These are phyloP conservation scores for Fusarium sp. DNA, from an alignment of 2,329 filamentous ascomycete species.

Conservation along the genomic window DNA sequence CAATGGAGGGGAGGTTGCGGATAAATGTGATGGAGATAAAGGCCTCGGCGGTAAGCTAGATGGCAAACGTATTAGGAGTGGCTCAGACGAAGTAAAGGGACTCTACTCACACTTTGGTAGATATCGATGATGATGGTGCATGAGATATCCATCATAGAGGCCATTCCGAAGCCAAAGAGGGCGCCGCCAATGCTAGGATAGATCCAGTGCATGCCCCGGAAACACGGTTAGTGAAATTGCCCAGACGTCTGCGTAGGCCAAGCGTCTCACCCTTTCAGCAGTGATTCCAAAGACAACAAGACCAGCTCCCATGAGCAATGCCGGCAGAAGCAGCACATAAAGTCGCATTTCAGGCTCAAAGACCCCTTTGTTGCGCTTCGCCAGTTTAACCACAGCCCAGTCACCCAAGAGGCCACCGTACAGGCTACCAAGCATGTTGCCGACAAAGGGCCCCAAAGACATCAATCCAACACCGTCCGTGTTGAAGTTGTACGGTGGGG, in stretches of 20 bases:
- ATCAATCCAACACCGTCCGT: slow-evolving; percentile 42
- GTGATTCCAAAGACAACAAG: slow-evolving; percentile 52
- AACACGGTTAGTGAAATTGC: not conserved
- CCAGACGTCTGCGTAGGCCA: fast-evolving
- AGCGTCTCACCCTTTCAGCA: slow-evolving; percentile 43
- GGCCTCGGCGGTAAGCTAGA: slow-evolving; percentile 40
- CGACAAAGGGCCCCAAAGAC: slow-evolving; percentile 47
- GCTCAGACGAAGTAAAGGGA: fast-evolving
- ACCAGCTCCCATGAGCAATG: slow-evolving; percentile 47
- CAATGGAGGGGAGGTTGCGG: slow-evolving; percentile 45
- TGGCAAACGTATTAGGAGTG: fast-evolving
- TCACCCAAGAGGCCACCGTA: slow-evolving; percentile 53
- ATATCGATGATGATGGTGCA: slow-evolving; percentile 50
- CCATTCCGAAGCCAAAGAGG: slow-evolving; percentile 51
- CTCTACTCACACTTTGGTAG: slow-evolving; percentile 39
- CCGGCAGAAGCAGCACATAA: slow-evolving; percentile 42
- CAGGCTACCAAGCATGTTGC: slow-evolving; percentile 50
- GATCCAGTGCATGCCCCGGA: slow-evolving; percentile 55
- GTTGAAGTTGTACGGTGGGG: slow-evolving; percentile 46
- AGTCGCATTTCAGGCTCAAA: slow-evolving; percentile 58
- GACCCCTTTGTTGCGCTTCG: slow-evolving; percentile 50
- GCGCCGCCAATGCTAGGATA: slow-evolving; percentile 49
- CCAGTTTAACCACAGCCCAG: slow-evolving; percentile 49
- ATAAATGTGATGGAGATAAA: slow-evolving; percentile 47
- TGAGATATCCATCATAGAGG: slow-evolving; percentile 49